Percentiles rank a stretch among this genome's conserved stretches.
These are phyloP conservation scores for Eucalyptus camaldulensis DNA, from an alignment of 345 rosid species.

Conservation along the genomic window DNA sequence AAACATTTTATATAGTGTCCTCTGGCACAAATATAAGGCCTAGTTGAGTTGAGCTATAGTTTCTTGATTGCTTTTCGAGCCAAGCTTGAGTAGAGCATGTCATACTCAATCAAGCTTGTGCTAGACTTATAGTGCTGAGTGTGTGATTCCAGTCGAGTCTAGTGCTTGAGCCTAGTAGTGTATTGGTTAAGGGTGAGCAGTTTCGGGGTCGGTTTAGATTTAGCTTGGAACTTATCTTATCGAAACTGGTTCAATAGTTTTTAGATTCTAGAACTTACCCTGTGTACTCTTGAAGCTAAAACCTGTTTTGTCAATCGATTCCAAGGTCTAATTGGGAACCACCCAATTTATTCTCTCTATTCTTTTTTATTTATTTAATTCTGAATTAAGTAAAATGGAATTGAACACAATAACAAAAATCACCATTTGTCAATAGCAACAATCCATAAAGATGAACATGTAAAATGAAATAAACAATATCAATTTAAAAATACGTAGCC, in stretches of 20 bases:
- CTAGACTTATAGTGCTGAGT: not conserved
- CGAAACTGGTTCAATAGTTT: fast-evolving
- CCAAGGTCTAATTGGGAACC: not conserved
- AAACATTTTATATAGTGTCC: not conserved
- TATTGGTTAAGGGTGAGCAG: not conserved
- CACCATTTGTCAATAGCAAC: not conserved
- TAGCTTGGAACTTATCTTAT: not conserved
- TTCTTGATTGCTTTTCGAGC: not conserved
- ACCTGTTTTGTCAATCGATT: no score
- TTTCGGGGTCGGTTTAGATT: not conserved
- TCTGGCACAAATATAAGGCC: not conserved
- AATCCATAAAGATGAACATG: not conserved
- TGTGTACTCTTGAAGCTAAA: not conserved
- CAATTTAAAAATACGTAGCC: no score
- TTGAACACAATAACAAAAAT: no score
- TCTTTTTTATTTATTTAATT: no score
- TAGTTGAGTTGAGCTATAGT: not conserved
- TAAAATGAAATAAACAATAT: no score
- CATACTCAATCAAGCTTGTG: not conserved
- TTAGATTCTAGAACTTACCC: not conserved
- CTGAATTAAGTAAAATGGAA: not conserved
- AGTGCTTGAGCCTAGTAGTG: not conserved
- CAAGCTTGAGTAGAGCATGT: not conserved
- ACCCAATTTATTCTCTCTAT: not conserved
- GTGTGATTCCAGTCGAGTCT: not conserved